Evolutionary conservation across 179 eudicot genomes (phyloP).

Genomic region (Beta lomatogona): DNA sequence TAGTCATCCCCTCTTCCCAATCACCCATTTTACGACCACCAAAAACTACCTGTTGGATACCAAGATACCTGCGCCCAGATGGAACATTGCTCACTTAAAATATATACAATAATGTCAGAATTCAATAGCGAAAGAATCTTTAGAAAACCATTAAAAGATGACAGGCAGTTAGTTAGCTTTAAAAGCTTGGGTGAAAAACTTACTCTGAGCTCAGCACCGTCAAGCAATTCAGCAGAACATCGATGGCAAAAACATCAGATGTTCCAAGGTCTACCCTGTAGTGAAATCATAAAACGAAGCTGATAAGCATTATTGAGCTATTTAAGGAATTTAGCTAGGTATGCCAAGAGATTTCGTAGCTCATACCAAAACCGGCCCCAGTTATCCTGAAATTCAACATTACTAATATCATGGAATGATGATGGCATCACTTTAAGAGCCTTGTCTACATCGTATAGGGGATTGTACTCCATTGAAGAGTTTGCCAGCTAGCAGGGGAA

Average conservation of each 20-base stretch:
- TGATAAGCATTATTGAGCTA: not conserved
- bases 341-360: conserved; percentile 14
- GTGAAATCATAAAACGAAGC: conserved; percentile 20
- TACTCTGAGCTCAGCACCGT: conserved; percentile 94
- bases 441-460: conserved; percentile 80
- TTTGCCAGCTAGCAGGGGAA: conserved; percentile 55
- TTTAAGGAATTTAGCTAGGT: not conserved
- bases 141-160: not conserved
- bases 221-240: conserved; percentile 86
- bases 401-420: conserved; percentile 88
- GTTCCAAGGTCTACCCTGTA: conserved; percentile 98
- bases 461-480: conserved; percentile 73
- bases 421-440: conserved; percentile 81
- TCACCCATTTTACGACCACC: conserved; percentile 88
- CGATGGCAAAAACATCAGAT: conserved; percentile 77
- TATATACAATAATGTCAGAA: not conserved
- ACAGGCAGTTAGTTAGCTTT: not conserved
- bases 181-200: conserved; percentile 20
- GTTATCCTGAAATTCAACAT: conserved; percentile 92
- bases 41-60: conserved; percentile 87
- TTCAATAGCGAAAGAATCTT: not conserved
- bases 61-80: conserved; percentile 61
- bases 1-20: conserved; percentile 96
- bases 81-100: not conserved
- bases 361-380: conserved; percentile 94